Percentiles rank a stretch among this genome's conserved stretches.
These are phyloP conservation scores for Trichoderma orchidacearum DNA, from an alignment of 495 filamentous ascomycete species.

Conservation along the genomic window DNA sequence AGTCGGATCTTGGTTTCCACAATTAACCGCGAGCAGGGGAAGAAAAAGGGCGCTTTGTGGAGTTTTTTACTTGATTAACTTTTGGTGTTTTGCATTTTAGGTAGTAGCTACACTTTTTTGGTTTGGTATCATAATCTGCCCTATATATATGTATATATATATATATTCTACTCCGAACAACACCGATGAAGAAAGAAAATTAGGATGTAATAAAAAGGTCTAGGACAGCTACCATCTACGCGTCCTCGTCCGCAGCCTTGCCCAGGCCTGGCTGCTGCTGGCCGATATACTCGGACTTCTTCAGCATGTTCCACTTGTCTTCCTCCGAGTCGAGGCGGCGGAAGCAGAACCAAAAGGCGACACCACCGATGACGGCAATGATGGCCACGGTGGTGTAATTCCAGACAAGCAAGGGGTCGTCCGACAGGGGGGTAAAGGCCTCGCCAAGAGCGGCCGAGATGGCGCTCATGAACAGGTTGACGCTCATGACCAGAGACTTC, in stretches of 20 bases:
- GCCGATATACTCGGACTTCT: conserved; percentile 24
- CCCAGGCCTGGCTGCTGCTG: conserved; percentile 3
- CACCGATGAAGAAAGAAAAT: background rate
- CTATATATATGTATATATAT: no score
- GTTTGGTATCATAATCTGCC: background rate
- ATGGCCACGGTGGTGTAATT: conserved; percentile 47
- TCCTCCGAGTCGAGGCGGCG: conserved; percentile 43
- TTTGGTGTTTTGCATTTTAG: no score
- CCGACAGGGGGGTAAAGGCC: conserved; percentile 44
- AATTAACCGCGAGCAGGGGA: no score
- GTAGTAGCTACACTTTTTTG: background rate
- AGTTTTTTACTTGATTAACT: no score
- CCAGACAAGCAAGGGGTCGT: conserved; percentile 46
- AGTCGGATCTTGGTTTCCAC: no score
- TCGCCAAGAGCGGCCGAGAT: conserved; percentile 51
- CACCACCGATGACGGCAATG: conserved; percentile 38
- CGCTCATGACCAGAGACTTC: conserved; percentile 50
- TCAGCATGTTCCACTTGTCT: conserved; percentile 46
- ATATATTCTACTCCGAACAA: no score
- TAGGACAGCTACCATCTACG: no score
- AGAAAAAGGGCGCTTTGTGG: no score
- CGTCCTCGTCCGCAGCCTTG: background rate
- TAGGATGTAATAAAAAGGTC: no score
- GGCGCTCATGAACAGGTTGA: conserved; percentile 52
- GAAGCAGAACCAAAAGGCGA: conserved; percentile 46